Conservation (phyloP, 1,284 basidiomycete species). For the Rhodotorula sp. region DNA sequence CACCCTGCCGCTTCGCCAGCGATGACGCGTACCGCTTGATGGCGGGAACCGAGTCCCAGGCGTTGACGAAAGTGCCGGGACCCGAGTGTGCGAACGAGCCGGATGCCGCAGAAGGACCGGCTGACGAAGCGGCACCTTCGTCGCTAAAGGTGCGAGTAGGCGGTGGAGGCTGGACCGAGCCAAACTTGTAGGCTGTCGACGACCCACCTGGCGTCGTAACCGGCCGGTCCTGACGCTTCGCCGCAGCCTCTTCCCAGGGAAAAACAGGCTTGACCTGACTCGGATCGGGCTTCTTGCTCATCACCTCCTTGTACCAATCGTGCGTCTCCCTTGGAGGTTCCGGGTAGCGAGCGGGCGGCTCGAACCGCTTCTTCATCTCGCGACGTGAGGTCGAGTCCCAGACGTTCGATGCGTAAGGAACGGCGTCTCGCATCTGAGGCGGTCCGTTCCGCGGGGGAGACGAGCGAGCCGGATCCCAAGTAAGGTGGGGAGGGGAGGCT, state of each 20-base stretch:
- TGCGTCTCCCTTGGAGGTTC: conserved; percentile 48
- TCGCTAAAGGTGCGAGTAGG: conserved; percentile 33
- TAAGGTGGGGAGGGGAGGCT: conserved; percentile 42
- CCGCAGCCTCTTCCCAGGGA: conserved; percentile 76
- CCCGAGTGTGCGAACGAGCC: conserved; percentile 42
- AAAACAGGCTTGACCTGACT: conserved; percentile 76
- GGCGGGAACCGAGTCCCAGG: conserved; percentile 75
- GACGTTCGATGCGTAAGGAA: conserved; percentile 52
- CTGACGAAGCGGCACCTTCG: conserved; percentile 43
- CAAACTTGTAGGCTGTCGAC: conserved; percentile 50
- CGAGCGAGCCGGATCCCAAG: conserved; percentile 54
- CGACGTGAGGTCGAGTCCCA: conserved; percentile 52
- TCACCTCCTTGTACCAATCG: conserved; percentile 54
- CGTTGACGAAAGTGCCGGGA: conserved; percentile 59
- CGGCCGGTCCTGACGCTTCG: too few relatives aligned
- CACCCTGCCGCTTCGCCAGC: conserved; percentile 53
- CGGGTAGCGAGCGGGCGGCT: conserved; percentile 56
- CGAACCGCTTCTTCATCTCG: conserved; percentile 52
- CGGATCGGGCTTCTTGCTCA: conserved; percentile 61
- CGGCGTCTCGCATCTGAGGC: conserved; percentile 52
- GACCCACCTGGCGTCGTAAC: conserved; percentile 63
- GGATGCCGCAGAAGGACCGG: conserved; percentile 54
- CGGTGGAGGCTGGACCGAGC: conserved; percentile 47
- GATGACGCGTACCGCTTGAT: conserved; percentile 72
- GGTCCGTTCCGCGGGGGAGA: conserved; percentile 50